Conservation (phyloP, 352 stramenopile genomes). For the Pythium sukuiense region DNA sequence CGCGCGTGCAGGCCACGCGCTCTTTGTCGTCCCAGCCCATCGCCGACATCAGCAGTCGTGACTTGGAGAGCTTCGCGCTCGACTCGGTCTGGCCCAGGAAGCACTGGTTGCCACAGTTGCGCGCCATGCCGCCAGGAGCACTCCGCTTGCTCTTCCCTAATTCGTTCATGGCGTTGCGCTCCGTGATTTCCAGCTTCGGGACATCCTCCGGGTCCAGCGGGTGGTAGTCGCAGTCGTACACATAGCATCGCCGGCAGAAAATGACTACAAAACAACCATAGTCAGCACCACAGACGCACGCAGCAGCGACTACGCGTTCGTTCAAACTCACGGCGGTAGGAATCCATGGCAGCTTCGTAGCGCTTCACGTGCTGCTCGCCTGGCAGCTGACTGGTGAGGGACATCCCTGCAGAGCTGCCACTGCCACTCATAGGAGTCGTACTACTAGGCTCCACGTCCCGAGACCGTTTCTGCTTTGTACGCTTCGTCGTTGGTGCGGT, state of each 20-base stretch:
- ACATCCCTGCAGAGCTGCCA: constrained; percentile 10
- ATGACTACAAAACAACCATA: constrained; percentile 35
- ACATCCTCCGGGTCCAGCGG: constrained; percentile 44
- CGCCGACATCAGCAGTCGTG: constrained; percentile 42
- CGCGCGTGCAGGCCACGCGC: constrained; percentile 52
- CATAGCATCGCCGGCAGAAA: constrained; percentile 79
- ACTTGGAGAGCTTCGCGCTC: constrained; percentile 47
- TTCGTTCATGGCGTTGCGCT: constrained; percentile 61
- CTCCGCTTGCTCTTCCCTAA: constrained; percentile 40
- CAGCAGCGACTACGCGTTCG: background rate
- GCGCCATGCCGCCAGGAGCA: constrained; percentile 44
- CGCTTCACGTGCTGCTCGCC: constrained; percentile 41
- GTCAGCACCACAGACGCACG: constrained; percentile 2
- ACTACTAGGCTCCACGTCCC: constrained; percentile 3
- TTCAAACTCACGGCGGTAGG: constrained; percentile 57
- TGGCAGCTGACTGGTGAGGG: constrained; percentile 19
- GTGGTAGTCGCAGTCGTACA: constrained; percentile 87
- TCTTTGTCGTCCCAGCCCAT: constrained; percentile 52
- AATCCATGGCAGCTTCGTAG: constrained; percentile 66
- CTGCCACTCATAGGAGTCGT: background rate
- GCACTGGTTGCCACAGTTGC: constrained; percentile 78
- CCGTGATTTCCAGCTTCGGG: constrained; percentile 60
- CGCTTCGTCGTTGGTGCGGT: constrained; percentile 35
- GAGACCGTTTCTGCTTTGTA: constrained; percentile 9
- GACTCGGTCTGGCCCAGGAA: constrained; percentile 57